Evolutionary conservation across 179 eudicot species (phyloP), one percentile per base, ranked within the genome.

Genomic region (Heliamphora pulchella): DNA sequence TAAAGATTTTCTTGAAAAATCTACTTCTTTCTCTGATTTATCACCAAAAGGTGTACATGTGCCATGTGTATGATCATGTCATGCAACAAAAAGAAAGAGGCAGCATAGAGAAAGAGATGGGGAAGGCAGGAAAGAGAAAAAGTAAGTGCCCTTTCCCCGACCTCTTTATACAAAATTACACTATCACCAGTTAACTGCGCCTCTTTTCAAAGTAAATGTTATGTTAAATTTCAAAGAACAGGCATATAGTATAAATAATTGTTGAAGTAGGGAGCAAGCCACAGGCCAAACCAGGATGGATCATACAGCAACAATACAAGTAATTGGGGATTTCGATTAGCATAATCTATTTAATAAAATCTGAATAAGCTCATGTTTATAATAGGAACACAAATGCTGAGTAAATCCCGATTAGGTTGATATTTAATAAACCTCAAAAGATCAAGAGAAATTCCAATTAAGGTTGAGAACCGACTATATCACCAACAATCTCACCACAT

Each of bases 1-100:
- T 76, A 75, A 74, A 31, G 13, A 54, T 51, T 46, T 79, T 46
- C 5, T 67, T 63, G 4, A 48, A 68, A 82, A 72, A 39, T 46
- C 59, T 20, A 8, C 48, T 55, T 2, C 57, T 54, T 57, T 67
- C 63, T 50, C 61, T 44, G 51, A 55, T 57, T 59, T 59, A 58
- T 43, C 54, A 75, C 39, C 66, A 57, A 75, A 75, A 41, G 11
- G 0, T 51, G 8, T 43, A 14, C 53, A 74, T 31, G 14, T 46
- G 15, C 44, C 22, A 9, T n/a, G 54, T 64, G 78, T 43, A 47
- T 50, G 48, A 48, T 77, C 80, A 68, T 39, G 53, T 68, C 80
- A 66, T n/a, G 15, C 63, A 54, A 4, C 53, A 4, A 41, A 10
- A 17, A 78, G 54, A 67, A 14, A 22, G 70, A 64, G 47, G 57